Evolutionary conservation across 805 yeast species (phyloP).

Genomic region (Kurtzmaniella fragi): DNA sequence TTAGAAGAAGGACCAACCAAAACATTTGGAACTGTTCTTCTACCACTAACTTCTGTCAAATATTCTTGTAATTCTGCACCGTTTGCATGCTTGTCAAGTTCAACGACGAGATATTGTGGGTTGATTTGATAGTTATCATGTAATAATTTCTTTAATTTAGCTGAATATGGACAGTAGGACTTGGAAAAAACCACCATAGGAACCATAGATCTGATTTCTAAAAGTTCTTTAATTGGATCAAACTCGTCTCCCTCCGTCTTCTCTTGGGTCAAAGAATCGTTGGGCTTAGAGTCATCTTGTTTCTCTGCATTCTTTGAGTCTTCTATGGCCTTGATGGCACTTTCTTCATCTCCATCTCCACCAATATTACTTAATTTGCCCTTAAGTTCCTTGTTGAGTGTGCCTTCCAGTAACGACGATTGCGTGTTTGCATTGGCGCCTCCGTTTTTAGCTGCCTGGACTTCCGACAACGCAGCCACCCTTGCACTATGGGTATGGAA

Average conservation of each 20-base stretch:
- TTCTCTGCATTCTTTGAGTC: conserved; percentile 3
- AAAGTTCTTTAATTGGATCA: conserved; percentile 39
- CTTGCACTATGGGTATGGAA: conserved; percentile 4
- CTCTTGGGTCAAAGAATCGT: conserved; percentile 8
- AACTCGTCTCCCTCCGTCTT: conserved; percentile 10
- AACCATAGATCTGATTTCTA: conserved; percentile 51
- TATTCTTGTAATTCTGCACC: conserved; percentile 74
- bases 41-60: conserved; percentile 63
- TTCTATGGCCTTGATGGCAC: conserved; percentile 2
- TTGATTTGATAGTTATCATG: conserved; percentile 58
- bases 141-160: conserved; percentile 62
- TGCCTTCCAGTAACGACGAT: conserved; percentile 1
- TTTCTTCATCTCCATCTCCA: conserved; percentile 3
- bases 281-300: conserved; percentile 1
- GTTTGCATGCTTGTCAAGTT: conserved; percentile 73
- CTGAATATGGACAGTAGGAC: conserved; percentile 70
- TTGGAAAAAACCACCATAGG: conserved; percentile 63
- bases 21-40: conserved; percentile 88
- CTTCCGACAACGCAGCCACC: neutral
- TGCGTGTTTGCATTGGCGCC: conserved; percentile 7
- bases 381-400: conserved; percentile 6
- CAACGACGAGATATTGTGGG: conserved; percentile 73
- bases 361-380: conserved; percentile 7
- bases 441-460: neutral
- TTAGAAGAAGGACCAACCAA: conserved; percentile 54